Evolutionary conservation across 2,329 filamentous ascomycete species (phyloP).

Genomic region (Sporothrix brunneoviolacea): DNA sequence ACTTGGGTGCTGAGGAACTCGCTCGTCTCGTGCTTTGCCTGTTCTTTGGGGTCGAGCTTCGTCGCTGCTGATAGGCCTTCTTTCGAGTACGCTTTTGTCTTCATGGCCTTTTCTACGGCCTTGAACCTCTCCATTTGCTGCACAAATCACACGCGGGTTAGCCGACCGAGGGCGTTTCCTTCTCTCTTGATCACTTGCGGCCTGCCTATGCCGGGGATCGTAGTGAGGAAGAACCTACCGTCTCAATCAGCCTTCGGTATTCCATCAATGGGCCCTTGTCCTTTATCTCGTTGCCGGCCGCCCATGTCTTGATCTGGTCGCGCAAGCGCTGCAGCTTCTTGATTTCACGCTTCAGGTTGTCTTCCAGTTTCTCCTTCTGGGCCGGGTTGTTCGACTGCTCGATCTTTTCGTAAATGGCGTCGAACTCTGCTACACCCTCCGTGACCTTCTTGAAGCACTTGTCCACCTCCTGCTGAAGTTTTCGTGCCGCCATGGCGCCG

Average conservation of each 20-base stretch:
- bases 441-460: constrained; percentile 99
- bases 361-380: constrained; percentile 97
- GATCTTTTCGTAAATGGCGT: constrained; percentile 96
- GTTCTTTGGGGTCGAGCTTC: constrained; percentile 95
- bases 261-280: constrained; percentile 95
- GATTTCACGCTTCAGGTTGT: constrained; percentile 97
- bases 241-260: constrained; percentile 93
- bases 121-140: constrained; percentile 99
- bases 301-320: constrained; percentile 99
- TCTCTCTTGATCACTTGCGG: not conserved
- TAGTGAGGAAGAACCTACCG: constrained; percentile 59
- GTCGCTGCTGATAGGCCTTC: constrained; percentile 87
- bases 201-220: too few relatives aligned
- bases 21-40: constrained; percentile 81
- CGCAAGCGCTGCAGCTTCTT: constrained; percentile 97
- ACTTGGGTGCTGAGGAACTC: constrained; percentile 84
- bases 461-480: constrained; percentile 96
- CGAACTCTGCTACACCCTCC: constrained; percentile 87
- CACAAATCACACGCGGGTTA: not conserved
- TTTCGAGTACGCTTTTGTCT: constrained; percentile 99
- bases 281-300: constrained; percentile 97
- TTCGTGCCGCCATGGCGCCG: constrained; percentile 78
- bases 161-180: not conserved
- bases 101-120: constrained; percentile 99
- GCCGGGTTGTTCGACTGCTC: constrained; percentile 84